Conservation (phyloP, 306 rosid species). For the Sophora flavescens region DNA sequence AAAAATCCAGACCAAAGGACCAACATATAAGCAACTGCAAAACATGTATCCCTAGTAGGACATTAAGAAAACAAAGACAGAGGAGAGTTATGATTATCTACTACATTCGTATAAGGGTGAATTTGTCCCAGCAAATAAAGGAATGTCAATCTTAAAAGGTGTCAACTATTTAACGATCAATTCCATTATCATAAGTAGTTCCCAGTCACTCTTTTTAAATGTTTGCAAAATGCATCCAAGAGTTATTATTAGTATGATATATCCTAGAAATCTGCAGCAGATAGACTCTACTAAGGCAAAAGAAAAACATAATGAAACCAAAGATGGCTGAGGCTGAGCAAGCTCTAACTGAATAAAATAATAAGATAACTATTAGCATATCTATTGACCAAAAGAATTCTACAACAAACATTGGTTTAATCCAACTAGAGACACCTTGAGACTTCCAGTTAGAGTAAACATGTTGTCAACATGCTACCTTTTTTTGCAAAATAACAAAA, state of each 20-base stretch:
- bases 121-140: background rate
- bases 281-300: background rate
- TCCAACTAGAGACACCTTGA: constrained; percentile 34
- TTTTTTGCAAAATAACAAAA: constrained; percentile 11
- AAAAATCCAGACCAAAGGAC: background rate
- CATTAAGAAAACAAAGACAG: background rate
- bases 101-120: background rate
- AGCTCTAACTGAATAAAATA: constrained; percentile 25
- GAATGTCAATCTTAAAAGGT: constrained; percentile 4
- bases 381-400: constrained; percentile 1
- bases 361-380: background rate
- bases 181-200: constrained; percentile 9
- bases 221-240: background rate
- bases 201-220: background rate
- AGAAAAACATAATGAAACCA: constrained; percentile 4
- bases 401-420: constrained; percentile 27
- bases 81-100: background rate
- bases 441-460: constrained; percentile 35
- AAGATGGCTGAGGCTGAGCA: constrained; percentile 19
- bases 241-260: background rate
- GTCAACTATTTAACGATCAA: background rate
- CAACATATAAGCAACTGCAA: background rate
- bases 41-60: background rate
- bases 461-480: background rate
- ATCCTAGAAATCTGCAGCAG: constrained; percentile 11